Conservation (phyloP, 2,329 filamentous ascomycete genomes). For the Triangularia verruculosa region DNA sequence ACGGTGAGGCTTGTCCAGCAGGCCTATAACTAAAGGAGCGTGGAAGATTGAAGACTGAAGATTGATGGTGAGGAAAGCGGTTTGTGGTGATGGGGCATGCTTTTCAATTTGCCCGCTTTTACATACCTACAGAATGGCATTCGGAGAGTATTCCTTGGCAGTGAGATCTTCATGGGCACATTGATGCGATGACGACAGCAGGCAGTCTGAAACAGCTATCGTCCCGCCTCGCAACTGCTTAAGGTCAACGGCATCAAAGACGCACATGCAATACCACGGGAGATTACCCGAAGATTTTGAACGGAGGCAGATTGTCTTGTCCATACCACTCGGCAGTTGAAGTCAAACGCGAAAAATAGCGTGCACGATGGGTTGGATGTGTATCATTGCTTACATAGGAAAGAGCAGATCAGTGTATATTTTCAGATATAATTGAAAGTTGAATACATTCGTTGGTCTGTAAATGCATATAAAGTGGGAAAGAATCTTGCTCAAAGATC, state of each 20-base stretch:
- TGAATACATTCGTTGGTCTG: too few relatives aligned
- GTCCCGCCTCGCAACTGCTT: slow-evolving; percentile 6
- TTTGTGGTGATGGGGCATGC: not conserved
- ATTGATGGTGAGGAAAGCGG: not conserved
- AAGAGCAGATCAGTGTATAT: too few relatives aligned
- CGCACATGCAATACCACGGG: not conserved
- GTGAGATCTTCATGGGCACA: slow-evolving; percentile 9
- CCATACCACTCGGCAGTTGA: too few relatives aligned
- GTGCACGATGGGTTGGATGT: too few relatives aligned
- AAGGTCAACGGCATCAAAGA: not conserved
- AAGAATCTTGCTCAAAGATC: too few relatives aligned
- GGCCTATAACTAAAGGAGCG: not conserved
- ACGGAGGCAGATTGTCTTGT: not conserved
- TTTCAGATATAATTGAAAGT: too few relatives aligned
- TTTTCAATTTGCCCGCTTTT: too few relatives aligned
- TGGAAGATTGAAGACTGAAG: not conserved
- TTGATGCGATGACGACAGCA: not conserved
- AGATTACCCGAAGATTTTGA: slow-evolving; percentile 4
- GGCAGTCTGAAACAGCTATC: slow-evolving; percentile 15
- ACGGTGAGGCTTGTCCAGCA: slow-evolving; percentile 4
- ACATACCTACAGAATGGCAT: too few relatives aligned
- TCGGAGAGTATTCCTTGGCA: slow-evolving; percentile 16
- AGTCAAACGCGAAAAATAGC: too few relatives aligned
- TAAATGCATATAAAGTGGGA: too few relatives aligned
- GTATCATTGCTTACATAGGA: too few relatives aligned